phyloP scores from a whole-genome alignment of 1,284 basidiomycete species.

The Volvariella surrecta region DNA sequence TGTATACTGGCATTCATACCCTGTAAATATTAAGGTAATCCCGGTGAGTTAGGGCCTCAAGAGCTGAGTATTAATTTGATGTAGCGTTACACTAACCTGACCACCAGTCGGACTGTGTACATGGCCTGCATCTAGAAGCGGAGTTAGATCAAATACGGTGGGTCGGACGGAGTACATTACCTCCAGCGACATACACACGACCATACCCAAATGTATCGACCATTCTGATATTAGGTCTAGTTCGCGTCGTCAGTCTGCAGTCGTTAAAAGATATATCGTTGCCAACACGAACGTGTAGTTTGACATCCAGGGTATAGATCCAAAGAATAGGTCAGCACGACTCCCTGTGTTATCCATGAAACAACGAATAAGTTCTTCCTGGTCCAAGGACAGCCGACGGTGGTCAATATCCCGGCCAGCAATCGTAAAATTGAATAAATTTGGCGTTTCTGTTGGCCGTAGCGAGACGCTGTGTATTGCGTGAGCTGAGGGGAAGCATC shows the following conservation, averaged over 20 bases:
- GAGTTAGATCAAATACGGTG: not conserved
- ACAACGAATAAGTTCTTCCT: constrained; percentile 21
- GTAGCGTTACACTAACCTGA: constrained; percentile 17
- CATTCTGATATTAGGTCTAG: constrained; percentile 22
- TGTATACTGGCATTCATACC: constrained; percentile 26
- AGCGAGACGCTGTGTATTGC: constrained; percentile 20
- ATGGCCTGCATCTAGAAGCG: constrained; percentile 27
- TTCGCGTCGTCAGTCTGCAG: constrained; percentile 10
- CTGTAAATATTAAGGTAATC: constrained; percentile 8
- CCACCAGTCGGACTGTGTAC: constrained; percentile 38
- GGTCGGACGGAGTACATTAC: constrained; percentile 9
- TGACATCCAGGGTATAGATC: constrained; percentile 23
- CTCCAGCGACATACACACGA: constrained; percentile 19
- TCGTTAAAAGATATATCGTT: constrained; percentile 18
- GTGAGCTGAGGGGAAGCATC: constrained; percentile 2
- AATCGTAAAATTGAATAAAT: constrained; percentile 27
- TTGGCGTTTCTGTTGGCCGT: constrained; percentile 21
- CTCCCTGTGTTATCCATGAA: constrained; percentile 22
- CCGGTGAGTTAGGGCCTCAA: not conserved
- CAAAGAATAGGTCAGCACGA: constrained; percentile 23
- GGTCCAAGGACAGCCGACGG: constrained; percentile 17
- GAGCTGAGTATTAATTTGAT: not conserved
- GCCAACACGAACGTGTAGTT: constrained; percentile 18
- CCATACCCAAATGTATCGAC: constrained; percentile 17
- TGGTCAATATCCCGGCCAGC: constrained; percentile 20